Evolutionary conservation across 805 yeast genomes (phyloP), one percentile per base, ranked within the genome.

Genomic region (Nadsonia fulvescens): DNA sequence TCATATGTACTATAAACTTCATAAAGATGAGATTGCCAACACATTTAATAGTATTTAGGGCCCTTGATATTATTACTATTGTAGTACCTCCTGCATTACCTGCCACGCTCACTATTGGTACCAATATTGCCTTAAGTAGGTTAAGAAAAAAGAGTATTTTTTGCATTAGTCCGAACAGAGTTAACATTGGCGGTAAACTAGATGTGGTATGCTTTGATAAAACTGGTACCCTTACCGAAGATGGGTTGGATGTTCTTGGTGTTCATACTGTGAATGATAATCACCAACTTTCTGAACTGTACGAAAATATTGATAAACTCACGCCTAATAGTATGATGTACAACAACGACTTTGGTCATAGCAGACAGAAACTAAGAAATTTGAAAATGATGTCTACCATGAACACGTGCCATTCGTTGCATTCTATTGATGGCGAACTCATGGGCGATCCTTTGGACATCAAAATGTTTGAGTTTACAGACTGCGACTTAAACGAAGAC

Each of bases 41-140:
- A 34, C 58, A 58, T 24, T 51, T 74, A 18, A 86, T 89, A 57
- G 59, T 83, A 5, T 54, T 89, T 30, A 64, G 99, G 38, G 96
- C 96, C 0, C 56, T 89, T 29, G 99, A 89, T 52, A 66, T 89
- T 27, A 74, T 89, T 29, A 89, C 99, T 1, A 82, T 89, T 46
- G 98, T 89, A 5, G 94, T 89, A 1, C 99, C 99, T 1, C 99
- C 99, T 1, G 98, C 98, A 0, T 59, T 89, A 23, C 99, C 99
- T 0, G 98, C 98, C 0, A 89, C 99, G 0, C 55, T 89, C 33
- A 82, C 98, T 0, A 86, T 89, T 32, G 99, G 98, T 11, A 83
- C 95, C 0, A 79, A 86, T 37, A 83, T 89, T 55, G 93, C 98
- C 0, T 51, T 89, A 14, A 58, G 69, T 15, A 60, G 96, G 34